Evolutionary conservation across 768 basidiomycete species (phyloP).

Genomic region (Xerocomellus intermedius): DNA sequence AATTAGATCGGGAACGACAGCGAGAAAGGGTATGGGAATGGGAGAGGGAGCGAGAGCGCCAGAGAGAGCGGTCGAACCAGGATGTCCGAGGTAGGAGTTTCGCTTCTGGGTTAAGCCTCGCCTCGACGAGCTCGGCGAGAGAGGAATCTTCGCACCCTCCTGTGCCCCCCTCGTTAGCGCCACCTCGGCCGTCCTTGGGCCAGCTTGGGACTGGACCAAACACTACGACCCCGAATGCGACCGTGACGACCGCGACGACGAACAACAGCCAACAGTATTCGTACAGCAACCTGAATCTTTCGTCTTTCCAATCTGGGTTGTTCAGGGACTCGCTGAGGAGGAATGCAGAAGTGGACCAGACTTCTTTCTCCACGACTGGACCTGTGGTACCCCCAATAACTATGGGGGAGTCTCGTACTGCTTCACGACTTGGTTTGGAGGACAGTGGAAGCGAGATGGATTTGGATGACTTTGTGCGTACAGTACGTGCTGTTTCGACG

Average conservation of each 20-base stretch:
- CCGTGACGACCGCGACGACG: background rate
- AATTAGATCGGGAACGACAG: conserved; percentile 13
- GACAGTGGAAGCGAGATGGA: conserved; percentile 32
- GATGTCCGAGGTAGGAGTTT: conserved; percentile 18
- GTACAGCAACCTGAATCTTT: conserved; percentile 30
- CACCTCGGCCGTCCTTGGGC: conserved; percentile 4
- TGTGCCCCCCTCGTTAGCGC: background rate
- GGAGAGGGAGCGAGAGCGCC: conserved; percentile 19
- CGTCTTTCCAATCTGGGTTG: conserved; percentile 32
- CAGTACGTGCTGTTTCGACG: conserved; percentile 5
- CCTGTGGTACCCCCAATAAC: background rate
- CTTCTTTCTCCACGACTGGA: conserved; percentile 11
- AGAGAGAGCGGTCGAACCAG: conserved; percentile 15
- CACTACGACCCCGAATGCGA: background rate
- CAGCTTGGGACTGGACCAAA: conserved; percentile 7
- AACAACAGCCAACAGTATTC: conserved; percentile 24
- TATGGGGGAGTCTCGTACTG: conserved; percentile 11
- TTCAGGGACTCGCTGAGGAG: conserved; percentile 34
- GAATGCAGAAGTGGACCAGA: conserved; percentile 24
- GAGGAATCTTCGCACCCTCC: conserved; percentile 13
- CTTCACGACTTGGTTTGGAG: conserved; percentile 16
- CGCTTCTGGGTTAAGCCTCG: conserved; percentile 9
- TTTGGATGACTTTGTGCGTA: conserved; percentile 18
- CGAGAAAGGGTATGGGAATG: conserved; percentile 19
- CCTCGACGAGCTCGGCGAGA: conserved; percentile 18